Evolutionary conservation across 2,329 filamentous ascomycete species (phyloP).

Genomic region (Huntiella savannae): DNA sequence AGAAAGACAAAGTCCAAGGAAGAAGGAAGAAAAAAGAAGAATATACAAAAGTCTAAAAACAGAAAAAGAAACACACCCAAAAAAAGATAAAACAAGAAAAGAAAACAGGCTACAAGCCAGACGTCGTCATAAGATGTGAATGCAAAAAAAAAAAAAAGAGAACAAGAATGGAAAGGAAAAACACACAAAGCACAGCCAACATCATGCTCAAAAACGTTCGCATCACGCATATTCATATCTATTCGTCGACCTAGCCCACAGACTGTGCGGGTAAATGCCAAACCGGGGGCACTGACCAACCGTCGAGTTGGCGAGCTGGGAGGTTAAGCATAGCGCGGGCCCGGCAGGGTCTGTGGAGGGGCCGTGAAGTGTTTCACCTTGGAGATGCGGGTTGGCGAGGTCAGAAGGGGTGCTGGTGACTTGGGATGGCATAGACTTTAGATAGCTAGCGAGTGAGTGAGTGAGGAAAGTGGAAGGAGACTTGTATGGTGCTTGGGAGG

Average conservation of each 20-base stretch:
- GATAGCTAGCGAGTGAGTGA: no score
- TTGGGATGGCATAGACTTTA: no score
- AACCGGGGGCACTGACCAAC: background rate
- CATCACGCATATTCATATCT: slow-evolving; percentile 1
- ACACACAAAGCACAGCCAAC: background rate
- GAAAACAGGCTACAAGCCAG: slow-evolving; percentile 1
- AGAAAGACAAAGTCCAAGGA: background rate
- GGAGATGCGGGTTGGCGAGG: no score
- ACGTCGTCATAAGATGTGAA: background rate
- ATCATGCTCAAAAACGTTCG: no score
- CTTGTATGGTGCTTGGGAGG: no score
- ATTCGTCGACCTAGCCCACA: background rate
- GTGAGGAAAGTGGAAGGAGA: no score
- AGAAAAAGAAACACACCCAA: background rate
- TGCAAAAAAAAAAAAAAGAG: slow-evolving; percentile 2
- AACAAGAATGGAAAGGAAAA: background rate
- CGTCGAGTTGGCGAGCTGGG: background rate
- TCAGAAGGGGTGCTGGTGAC: no score
- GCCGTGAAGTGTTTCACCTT: no score
- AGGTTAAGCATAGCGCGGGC: no score
- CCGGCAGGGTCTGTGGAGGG: no score
- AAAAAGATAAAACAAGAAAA: slow-evolving; percentile 1
- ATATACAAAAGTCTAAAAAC: background rate
- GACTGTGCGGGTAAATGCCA: background rate
- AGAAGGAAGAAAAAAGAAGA: slow-evolving; percentile 4